A percentile compares a stretch with the other conserved stretches of the same genome.
These are phyloP conservation scores for Diaporthe sp. DNA, from an alignment of 2,329 filamentous ascomycete species.

Conservation along the genomic window DNA sequence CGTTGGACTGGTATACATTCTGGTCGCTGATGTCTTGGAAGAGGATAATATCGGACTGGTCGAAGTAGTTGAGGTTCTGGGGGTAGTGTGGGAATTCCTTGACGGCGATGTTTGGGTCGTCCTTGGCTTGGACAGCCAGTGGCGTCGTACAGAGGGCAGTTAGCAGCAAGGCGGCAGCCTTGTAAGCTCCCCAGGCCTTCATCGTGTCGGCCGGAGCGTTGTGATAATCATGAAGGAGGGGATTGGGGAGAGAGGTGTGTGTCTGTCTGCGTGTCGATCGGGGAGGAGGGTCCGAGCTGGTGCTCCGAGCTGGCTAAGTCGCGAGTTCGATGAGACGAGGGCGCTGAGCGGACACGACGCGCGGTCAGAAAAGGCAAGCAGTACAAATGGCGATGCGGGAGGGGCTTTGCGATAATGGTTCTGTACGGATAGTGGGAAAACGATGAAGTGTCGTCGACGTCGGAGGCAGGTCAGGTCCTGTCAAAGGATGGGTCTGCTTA, in stretches of 20 bases:
- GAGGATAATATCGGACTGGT: conserved; percentile 86
- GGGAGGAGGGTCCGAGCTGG: background rate
- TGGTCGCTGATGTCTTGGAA: conserved; percentile 76
- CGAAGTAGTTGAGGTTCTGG: conserved; percentile 86
- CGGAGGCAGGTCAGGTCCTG: background rate
- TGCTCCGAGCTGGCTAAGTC: background rate
- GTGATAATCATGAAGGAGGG: conserved; percentile 59
- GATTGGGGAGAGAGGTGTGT: background rate
- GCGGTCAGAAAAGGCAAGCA: background rate
- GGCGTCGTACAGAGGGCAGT: conserved; percentile 57
- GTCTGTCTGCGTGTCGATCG: background rate
- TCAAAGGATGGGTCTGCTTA: conserved; percentile 31
- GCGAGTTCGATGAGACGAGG: background rate
- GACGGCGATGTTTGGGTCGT: conserved; percentile 75
- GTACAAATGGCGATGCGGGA: conserved; percentile 14
- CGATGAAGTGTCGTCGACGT: conserved; percentile 29
- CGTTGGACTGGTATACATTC: conserved; percentile 81
- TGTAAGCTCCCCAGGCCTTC: conserved; percentile 64
- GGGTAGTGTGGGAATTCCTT: conserved; percentile 78
- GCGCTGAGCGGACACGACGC: background rate
- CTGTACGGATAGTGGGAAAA: background rate
- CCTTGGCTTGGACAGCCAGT: conserved; percentile 67
- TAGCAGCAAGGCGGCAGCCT: conserved; percentile 66
- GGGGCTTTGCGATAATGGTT: background rate
- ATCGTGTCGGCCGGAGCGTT: conserved; percentile 60